Evolutionary conservation across 768 basidiomycete genomes (phyloP).

Genomic region (Mycena pura): DNA sequence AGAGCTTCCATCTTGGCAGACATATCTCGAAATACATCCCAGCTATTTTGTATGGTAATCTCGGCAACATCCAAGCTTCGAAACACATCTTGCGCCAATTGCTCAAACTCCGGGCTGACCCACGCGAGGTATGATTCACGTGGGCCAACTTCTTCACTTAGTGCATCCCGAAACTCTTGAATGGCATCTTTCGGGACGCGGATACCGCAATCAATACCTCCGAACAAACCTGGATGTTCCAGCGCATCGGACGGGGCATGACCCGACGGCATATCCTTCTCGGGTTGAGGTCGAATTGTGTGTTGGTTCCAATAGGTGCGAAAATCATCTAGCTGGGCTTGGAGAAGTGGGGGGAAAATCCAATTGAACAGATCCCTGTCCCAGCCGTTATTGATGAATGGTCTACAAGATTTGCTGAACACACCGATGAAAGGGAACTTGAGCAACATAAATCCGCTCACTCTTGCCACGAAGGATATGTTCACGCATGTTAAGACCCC

Average conservation of each 20-base stretch:
- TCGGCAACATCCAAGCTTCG: no score
- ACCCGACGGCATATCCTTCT: slow-evolving; percentile 25
- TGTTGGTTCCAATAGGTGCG: slow-evolving; percentile 27
- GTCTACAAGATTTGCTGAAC: no score
- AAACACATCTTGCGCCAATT: no score
- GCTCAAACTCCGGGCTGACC: background rate
- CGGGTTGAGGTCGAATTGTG: slow-evolving; percentile 12
- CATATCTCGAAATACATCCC: no score
- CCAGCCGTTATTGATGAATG: no score
- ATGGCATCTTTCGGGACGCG: background rate
- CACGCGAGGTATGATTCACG: background rate
- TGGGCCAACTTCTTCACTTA: background rate
- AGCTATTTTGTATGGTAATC: no score
- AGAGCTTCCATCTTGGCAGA: no score
- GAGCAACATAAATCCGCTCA: slow-evolving; percentile 25
- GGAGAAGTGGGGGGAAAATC: slow-evolving; percentile 24
- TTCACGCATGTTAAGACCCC: slow-evolving; percentile 24
- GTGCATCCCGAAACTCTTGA: background rate
- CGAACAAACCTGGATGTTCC: background rate
- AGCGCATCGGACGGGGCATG: background rate
- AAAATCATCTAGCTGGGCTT: slow-evolving; percentile 22
- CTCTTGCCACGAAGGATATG: slow-evolving; percentile 30
- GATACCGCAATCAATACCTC: background rate
- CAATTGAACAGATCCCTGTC: slow-evolving; percentile 24
- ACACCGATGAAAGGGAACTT: slow-evolving; percentile 29